Evolutionary conservation across 345 rosid species (phyloP).

Genomic region (Brassica cretica): DNA sequence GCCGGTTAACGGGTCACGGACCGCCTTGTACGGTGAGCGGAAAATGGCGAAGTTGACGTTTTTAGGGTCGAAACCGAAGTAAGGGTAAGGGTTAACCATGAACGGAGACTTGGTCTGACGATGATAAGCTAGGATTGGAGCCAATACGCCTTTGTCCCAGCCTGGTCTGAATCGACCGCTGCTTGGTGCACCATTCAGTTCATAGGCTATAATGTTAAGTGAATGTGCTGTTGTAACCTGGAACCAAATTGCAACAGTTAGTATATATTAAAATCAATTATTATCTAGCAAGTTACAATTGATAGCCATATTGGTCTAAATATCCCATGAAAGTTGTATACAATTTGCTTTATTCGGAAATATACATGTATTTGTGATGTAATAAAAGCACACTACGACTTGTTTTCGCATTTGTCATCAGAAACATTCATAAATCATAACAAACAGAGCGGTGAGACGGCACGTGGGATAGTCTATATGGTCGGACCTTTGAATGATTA

Average conservation of each 20-base stretch:
- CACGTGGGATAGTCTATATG: slow-evolving; percentile 27
- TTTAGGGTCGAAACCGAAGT: slow-evolving; percentile 52
- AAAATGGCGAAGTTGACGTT: slow-evolving; percentile 55
- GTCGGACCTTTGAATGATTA: not conserved
- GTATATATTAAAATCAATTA: not conserved
- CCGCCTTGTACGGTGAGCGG: slow-evolving; percentile 48
- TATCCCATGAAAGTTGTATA: not conserved
- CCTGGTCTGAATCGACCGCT: slow-evolving; percentile 51
- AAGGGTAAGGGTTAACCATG: slow-evolving; percentile 82
- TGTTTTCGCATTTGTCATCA: too few relatives aligned
- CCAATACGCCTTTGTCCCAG: slow-evolving; percentile 49
- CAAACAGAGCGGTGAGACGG: not conserved
- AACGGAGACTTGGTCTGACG: slow-evolving; percentile 73
- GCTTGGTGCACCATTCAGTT: slow-evolving; percentile 53
- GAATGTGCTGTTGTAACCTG: slow-evolving; percentile 84
- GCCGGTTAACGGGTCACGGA: slow-evolving; percentile 53
- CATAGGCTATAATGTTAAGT: slow-evolving; percentile 49
- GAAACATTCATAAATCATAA: too few relatives aligned
- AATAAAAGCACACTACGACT: not conserved
- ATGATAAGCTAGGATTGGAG: slow-evolving; percentile 66
- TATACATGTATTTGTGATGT: not conserved
- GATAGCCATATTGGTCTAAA: not conserved
- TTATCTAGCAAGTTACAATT: not conserved
- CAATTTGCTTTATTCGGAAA: not conserved
- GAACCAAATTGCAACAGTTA: slow-evolving; percentile 4